Conservation (phyloP, 179 eudicot species). For the Patellifolia procumbens region DNA sequence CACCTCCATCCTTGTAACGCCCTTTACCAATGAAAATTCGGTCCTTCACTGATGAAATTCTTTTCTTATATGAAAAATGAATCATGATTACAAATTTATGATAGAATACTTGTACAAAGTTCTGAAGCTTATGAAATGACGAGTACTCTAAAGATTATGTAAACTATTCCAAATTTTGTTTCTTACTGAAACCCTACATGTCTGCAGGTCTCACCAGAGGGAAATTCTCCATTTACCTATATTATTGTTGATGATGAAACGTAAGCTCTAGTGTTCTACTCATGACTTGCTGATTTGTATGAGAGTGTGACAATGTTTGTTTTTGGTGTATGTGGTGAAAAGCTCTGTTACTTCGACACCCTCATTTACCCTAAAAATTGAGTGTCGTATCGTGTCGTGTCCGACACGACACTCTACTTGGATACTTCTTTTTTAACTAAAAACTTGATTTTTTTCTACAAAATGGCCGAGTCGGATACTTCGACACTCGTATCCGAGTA, state of each 20-base stretch:
- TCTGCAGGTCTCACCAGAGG: constrained; percentile 83
- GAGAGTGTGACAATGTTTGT: not conserved
- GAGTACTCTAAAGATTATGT: not conserved
- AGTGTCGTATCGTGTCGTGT: too few species aligned
- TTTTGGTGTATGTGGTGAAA: not conserved
- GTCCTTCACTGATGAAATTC: not conserved
- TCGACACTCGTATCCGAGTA: too few species aligned
- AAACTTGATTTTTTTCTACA: too few species aligned
- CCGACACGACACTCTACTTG: too few species aligned
- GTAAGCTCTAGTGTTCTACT: constrained; percentile 51
- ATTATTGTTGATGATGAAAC: constrained; percentile 84
- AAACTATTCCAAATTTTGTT: too few species aligned
- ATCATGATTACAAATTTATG: not conserved
- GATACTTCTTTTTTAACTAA: too few species aligned
- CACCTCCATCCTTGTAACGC: not conserved
- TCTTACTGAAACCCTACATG: constrained; percentile 2
- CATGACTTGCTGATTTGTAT: constrained; percentile 4
- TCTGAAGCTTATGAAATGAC: not conserved
- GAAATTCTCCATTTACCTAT: constrained; percentile 92
- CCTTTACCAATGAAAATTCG: not conserved
- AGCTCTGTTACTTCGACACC: too few species aligned
- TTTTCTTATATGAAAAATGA: not conserved
- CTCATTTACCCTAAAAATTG: too few species aligned
- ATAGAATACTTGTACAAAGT: not conserved
- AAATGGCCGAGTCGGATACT: too few species aligned